Percentiles rank a stretch among this genome's conserved stretches.
phyloP scores from a whole-genome alignment of 768 basidiomycete species.

The Aureoboletus auriporus region DNA sequence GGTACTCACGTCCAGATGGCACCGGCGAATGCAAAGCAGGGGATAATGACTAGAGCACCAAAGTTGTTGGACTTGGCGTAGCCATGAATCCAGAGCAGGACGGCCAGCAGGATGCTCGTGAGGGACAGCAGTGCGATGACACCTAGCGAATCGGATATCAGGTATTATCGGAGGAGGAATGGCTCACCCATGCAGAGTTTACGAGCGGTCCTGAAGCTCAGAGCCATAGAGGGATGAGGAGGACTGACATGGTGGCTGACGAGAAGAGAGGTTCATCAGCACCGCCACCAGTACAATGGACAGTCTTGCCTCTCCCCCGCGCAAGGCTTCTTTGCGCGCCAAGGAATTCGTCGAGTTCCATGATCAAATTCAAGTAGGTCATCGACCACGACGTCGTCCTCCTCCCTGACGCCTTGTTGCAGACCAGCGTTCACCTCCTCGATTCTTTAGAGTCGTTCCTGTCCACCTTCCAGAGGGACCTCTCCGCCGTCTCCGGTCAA shows the following conservation, averaged over 20 bases:
- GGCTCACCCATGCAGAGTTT: constrained; percentile 34
- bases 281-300: too few relatives aligned
- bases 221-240: too few relatives aligned
- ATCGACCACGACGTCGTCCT: background rate
- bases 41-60: constrained; percentile 40
- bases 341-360: constrained; percentile 84
- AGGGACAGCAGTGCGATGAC: constrained; percentile 34
- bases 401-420: constrained; percentile 5
- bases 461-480: constrained; percentile 91
- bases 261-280: too few relatives aligned
- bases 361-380: constrained; percentile 77
- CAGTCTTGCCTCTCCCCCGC: too few relatives aligned
- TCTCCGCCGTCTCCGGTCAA: constrained; percentile 92
- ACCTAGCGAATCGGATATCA: constrained; percentile 20
- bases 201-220: constrained; percentile 45
- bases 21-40: constrained; percentile 17
- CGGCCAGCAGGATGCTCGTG: constrained; percentile 32
- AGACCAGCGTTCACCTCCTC: constrained; percentile 86
- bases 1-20: constrained; percentile 29
- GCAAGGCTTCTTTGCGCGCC: constrained; percentile 25
- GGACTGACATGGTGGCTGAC: constrained; percentile 12
- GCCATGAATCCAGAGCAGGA: constrained; percentile 32
- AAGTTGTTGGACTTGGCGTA: constrained; percentile 33
- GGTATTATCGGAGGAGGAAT: background rate
- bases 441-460: constrained; percentile 89